A percentile compares a stretch with the other conserved stretches of the same genome.
phyloP scores from a whole-genome alignment of 2,329 filamentous ascomycete species.

The Plenodomus biglobosus region DNA sequence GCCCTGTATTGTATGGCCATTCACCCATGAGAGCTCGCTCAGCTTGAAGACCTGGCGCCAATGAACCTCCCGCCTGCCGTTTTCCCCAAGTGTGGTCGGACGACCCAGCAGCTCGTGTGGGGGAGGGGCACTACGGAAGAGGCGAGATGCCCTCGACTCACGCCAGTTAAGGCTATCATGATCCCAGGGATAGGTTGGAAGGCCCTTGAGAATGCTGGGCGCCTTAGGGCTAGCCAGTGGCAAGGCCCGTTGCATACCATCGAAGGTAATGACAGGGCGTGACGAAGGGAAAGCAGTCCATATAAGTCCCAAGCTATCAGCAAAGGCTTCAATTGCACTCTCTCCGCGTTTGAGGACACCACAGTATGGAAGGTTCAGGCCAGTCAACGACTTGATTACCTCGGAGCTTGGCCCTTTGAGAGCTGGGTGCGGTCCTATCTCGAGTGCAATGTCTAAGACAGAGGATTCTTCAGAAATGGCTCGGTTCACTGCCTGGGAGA shows the following conservation, averaged over 20 bases:
- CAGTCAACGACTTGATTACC: too few relatives aligned
- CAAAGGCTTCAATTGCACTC: conserved; percentile 24
- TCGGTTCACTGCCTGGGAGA: conserved; percentile 1
- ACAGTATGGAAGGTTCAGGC: conserved; percentile 4
- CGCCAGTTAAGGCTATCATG: not conserved
- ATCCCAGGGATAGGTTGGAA: not conserved
- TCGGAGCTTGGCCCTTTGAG: conserved; percentile 44
- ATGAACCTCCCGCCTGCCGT: not conserved
- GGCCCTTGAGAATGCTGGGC: too few relatives aligned
- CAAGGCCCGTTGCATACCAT: too few relatives aligned
- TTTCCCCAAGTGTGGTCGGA: too few relatives aligned
- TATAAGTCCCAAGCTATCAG: conserved; percentile 7
- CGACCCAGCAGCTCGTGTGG: conserved; percentile 8
- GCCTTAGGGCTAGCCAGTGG: too few relatives aligned
- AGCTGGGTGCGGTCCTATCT: conserved; percentile 52
- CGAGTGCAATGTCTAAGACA: conserved; percentile 26
- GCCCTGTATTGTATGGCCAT: conserved; percentile 19
- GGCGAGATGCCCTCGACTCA: conserved; percentile 2
- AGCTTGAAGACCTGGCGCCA: conserved; percentile 18
- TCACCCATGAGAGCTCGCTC: conserved; percentile 18
- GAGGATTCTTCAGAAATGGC: not conserved
- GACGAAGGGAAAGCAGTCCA: conserved; percentile 7
- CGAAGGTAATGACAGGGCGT: too few relatives aligned
- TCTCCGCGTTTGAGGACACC: conserved; percentile 3
- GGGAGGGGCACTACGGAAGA: conserved; percentile 4